Percentiles rank a stretch among this genome's conserved stretches.
phyloP scores from a whole-genome alignment of 148 eudicot species.

The Chenopodium album region DNA sequence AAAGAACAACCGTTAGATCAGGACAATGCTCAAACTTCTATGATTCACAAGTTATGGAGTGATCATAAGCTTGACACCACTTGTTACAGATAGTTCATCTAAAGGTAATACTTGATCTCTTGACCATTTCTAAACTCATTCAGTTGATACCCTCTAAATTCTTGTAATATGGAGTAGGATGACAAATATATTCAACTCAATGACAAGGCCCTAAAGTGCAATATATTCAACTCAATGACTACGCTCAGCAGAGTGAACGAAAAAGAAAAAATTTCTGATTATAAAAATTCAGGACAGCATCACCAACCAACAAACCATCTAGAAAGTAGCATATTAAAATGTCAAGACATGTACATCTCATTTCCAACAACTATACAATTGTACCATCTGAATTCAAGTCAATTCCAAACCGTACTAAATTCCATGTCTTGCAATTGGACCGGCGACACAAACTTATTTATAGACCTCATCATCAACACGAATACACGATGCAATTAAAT shows the following conservation, averaged over 20 bases:
- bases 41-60: not conserved
- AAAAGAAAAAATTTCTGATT: not conserved
- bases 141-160: not conserved
- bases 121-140: not conserved
- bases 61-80: not conserved
- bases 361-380: not conserved
- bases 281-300: not conserved
- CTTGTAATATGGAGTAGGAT: no score
- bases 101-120: not conserved
- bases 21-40: not conserved
- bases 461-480: not conserved
- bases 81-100: not conserved
- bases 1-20: not conserved
- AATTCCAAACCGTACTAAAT: not conserved
- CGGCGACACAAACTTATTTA: not conserved
- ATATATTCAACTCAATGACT: not conserved
- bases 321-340: not conserved
- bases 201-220: not conserved
- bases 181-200: not conserved
- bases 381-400: not conserved
- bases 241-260: not conserved
- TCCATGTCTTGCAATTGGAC: not conserved
- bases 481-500: not conserved
- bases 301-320: not conserved
- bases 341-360: no score